Conservation (phyloP, 129 eudicot genomes). For the Artemisia annua region DNA sequence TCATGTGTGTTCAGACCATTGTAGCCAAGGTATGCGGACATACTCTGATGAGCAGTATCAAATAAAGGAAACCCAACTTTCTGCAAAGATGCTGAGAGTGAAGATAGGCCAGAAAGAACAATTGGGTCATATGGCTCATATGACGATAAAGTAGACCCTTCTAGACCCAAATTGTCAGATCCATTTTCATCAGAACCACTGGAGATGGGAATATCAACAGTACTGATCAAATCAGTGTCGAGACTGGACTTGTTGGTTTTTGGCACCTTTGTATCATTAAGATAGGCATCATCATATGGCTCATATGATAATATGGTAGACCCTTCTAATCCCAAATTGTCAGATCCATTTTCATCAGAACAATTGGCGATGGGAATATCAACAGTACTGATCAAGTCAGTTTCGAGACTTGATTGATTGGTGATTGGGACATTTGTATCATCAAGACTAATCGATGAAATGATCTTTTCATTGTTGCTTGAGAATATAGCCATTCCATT, state of each 20-base stretch:
- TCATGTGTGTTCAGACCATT: slow-evolving; percentile 35
- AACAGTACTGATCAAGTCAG: slow-evolving; percentile 20
- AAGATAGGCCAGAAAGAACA: slow-evolving; percentile 49
- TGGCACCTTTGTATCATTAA: slow-evolving; percentile 25
- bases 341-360: slow-evolving; percentile 36
- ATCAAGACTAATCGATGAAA: slow-evolving; percentile 15
- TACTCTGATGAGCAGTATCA: slow-evolving; percentile 36
- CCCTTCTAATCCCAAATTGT: slow-evolving; percentile 35
- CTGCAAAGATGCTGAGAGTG: slow-evolving; percentile 52
- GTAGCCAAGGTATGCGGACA: slow-evolving; percentile 37
- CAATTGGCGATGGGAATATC: slow-evolving; percentile 60
- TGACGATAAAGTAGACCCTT: slow-evolving; percentile 42
- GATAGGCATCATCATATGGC: slow-evolving; percentile 30
- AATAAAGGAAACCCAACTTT: slow-evolving; percentile 54
- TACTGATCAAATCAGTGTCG: slow-evolving; percentile 27
- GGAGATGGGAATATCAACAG: slow-evolving; percentile 53
- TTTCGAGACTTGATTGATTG: slow-evolving; percentile 32
- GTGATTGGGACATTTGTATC: slow-evolving; percentile 25
- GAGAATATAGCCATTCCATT: slow-evolving; percentile 33
- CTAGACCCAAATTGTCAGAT: slow-evolving; percentile 31
- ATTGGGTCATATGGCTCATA: slow-evolving; percentile 55
- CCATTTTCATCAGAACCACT: slow-evolving; percentile 44
- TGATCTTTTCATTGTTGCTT: slow-evolving; percentile 23
- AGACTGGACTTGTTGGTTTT: slow-evolving; percentile 25
- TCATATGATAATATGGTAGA: slow-evolving; percentile 49